These are phyloP conservation scores for Farysia itapuensis DNA, from an alignment of 1,284 basidiomycete species.

Conservation along the genomic window DNA sequence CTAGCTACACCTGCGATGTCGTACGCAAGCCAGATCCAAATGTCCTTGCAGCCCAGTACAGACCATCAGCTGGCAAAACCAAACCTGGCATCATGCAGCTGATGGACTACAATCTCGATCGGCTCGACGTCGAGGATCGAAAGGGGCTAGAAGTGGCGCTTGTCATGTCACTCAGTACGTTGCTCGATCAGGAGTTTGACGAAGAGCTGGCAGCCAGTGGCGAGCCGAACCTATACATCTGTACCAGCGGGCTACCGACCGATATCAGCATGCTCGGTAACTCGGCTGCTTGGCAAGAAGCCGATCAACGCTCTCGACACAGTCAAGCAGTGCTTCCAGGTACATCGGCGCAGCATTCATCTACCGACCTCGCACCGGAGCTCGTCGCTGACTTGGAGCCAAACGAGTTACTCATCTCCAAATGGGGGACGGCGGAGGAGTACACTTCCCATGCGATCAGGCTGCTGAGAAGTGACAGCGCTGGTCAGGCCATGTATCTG, in stretches of 20 bases:
- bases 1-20: conserved; percentile 63
- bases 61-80: conserved; percentile 67
- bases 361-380: background rate
- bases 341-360: background rate
- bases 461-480: conserved; percentile 66
- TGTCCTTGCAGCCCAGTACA: conserved; percentile 77
- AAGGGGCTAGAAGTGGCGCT: conserved; percentile 74
- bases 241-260: conserved; percentile 14
- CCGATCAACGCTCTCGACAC: background rate
- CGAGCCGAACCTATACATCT: conserved; percentile 34
- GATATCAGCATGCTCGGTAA: conserved; percentile 17
- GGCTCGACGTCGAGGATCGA: conserved; percentile 75
- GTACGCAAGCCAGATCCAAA: conserved; percentile 80
- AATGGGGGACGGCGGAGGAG: conserved; percentile 69
- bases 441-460: conserved; percentile 72
- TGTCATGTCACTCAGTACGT: conserved; percentile 72
- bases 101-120: conserved; percentile 79
- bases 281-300: conserved; percentile 18
- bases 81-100: conserved; percentile 73
- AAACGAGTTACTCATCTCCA: conserved; percentile 72
- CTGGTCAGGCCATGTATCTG: conserved; percentile 67
- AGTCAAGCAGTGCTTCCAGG: background rate
- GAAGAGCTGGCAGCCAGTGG: conserved; percentile 17
- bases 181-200: conserved; percentile 72
- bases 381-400: conserved; percentile 29